Base-by-base conservation (phyloP, 192 early-diverging fungal species). In the Podila verticillata region DNA sequence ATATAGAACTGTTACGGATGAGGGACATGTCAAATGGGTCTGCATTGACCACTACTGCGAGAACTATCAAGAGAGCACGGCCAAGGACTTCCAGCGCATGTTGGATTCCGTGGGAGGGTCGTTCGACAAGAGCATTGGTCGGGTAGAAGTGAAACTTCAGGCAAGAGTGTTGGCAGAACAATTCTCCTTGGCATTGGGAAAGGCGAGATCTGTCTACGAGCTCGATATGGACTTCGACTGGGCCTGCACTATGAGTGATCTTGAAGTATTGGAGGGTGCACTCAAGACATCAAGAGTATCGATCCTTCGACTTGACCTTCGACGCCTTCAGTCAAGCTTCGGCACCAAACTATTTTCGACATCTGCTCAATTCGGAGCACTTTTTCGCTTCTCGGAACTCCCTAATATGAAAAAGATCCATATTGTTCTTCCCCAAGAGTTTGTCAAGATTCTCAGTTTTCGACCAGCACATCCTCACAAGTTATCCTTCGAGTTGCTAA, bases 1-100 rank as follows among this genome's bases (percentile, higher is more conserved):
- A 10, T 71, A 71, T 29, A 71, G 61, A 39, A 63, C 69, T 20
- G 61, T 63, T 44, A 71, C 69, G 48, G 59, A 63, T 22, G 61
- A 62, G 32, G 69, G 69, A 36, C 59, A 71, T 24, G 69, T 71
- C 61, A 71, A 71, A 39, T 71, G 69, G 69, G 69, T 71, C 2
- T 71, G 69, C 61, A 51, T 63, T n/a, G 69, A 71, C 49, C 69
- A 71, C 51, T 71, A 57, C 61, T 48, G 69, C 19, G 28, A 63
- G 47, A 63, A 63, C 35, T 63, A 71, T 13, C 61, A 57, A 57
- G 61, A 62, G 49, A 63, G 3, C 26, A 2, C 48, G 2, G 69
- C 60, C 59, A 54, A 56, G 12, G 69, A 32, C 0, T 71, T 71
- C n/a, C 60, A 34, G 48, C 31, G 61, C 1, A 12, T 39, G 34